A percentile compares a stretch with the other conserved stretches of the same genome.
Conservation (phyloP, 345 rosid genomes). For the Euphorbia tirucalli region DNA sequence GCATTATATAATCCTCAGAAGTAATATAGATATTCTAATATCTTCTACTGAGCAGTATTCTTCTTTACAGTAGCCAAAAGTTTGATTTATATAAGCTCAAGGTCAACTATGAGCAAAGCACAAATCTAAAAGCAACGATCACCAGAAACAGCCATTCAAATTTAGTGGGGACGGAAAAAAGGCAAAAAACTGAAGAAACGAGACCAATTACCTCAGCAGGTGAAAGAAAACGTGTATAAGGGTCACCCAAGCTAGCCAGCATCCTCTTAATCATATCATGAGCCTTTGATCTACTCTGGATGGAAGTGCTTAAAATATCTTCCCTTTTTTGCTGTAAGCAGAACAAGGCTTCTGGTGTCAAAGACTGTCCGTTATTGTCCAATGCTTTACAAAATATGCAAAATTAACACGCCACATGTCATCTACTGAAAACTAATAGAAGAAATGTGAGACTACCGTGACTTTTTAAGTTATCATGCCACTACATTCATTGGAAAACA, state of each 20-base stretch:
- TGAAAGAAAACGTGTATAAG: conserved; percentile 82
- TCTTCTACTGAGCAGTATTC: background rate
- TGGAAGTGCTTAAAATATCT: conserved; percentile 48
- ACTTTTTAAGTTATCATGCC: too few relatives aligned
- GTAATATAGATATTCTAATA: background rate
- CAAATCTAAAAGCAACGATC: background rate
- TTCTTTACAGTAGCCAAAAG: background rate
- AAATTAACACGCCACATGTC: background rate
- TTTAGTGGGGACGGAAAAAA: too few relatives aligned
- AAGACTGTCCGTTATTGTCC: background rate
- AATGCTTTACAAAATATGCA: background rate
- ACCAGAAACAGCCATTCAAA: background rate
- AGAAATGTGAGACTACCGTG: background rate
- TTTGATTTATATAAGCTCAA: background rate
- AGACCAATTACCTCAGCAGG: conserved; percentile 65
- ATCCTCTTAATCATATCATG: conserved; percentile 72
- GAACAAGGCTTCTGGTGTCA: background rate
- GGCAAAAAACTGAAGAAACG: background rate
- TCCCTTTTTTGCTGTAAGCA: conserved; percentile 59
- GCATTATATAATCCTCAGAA: background rate
- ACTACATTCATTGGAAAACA: background rate
- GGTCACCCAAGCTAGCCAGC: conserved; percentile 83
- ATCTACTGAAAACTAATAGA: too few relatives aligned
- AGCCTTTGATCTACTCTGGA: conserved; percentile 75
- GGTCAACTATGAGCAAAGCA: background rate